phyloP scores from a whole-genome alignment of 495 filamentous ascomycete genomes.

The Trichocladium antarcticum region DNA sequence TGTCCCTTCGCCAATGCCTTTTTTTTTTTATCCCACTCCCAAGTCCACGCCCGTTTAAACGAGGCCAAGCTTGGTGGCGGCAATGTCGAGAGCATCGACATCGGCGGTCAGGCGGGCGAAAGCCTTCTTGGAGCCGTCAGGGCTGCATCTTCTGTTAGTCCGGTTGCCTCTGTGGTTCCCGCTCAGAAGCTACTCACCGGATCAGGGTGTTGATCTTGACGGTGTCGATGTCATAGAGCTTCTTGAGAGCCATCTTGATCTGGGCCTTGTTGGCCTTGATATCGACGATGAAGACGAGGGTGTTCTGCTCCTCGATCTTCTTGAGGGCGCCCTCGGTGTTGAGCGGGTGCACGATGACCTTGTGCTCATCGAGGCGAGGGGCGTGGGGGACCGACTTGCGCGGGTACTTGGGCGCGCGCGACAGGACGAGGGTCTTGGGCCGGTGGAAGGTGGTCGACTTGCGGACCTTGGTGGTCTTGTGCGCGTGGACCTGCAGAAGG shows the following conservation, averaged over 20 bases:
- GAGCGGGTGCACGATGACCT: slow-evolving; percentile 70
- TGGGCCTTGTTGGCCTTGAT: slow-evolving; percentile 99
- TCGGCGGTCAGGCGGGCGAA: slow-evolving; percentile 89
- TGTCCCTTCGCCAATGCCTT: slow-evolving; percentile 17
- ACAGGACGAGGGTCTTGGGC: slow-evolving; percentile 84
- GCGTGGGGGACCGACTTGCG: slow-evolving; percentile 85
- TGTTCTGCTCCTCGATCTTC: slow-evolving; percentile 99
- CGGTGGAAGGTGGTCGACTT: slow-evolving; percentile 93
- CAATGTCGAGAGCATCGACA: slow-evolving; percentile 97
- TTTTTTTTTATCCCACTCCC: slow-evolving; percentile 14
- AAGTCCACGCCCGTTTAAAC: slow-evolving; percentile 49
- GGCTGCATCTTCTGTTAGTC: slow-evolving; percentile 40
- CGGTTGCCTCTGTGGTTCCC: not conserved
- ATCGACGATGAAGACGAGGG: slow-evolving; percentile 96
- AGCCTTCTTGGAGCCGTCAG: slow-evolving; percentile 97
- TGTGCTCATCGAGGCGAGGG: slow-evolving; percentile 85
- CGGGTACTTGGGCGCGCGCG: slow-evolving; percentile 89
- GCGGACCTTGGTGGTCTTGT: slow-evolving; percentile 88
- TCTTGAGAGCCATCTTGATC: slow-evolving; percentile 97
- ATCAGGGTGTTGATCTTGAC: slow-evolving; percentile 99
- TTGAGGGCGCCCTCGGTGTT: slow-evolving; percentile 99
- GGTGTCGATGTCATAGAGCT: slow-evolving; percentile 95
- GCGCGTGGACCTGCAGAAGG: slow-evolving; percentile 50
- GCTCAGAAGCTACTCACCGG: slow-evolving; percentile 47
- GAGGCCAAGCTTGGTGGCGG: slow-evolving; percentile 95